Conservation (phyloP, 2,329 filamentous ascomycete genomes). For the Aspergillus ochraceoroseus region DNA sequence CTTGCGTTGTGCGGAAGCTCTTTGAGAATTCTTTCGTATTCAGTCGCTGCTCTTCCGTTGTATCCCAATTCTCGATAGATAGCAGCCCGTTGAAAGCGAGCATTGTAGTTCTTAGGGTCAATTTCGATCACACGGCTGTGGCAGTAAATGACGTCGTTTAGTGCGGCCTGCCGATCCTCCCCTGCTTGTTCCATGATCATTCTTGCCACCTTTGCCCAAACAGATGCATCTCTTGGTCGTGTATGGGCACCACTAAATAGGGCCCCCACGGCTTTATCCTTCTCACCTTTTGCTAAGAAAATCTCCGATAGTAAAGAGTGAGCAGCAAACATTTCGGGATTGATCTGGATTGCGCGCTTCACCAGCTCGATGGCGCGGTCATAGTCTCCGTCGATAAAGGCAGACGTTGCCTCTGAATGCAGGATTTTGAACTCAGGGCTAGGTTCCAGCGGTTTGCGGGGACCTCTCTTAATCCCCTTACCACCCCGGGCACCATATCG, state of each 20-base stretch:
- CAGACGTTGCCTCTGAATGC: constrained; percentile 46
- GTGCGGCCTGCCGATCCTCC: constrained; percentile 40
- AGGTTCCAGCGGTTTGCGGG: constrained; percentile 45
- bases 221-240: constrained; percentile 50
- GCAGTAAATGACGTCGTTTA: constrained; percentile 51
- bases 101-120: constrained; percentile 49
- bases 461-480: constrained; percentile 46
- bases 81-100: constrained; percentile 53
- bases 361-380: constrained; percentile 43
- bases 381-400: constrained; percentile 47
- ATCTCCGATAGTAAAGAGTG: constrained; percentile 59
- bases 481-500: constrained; percentile 40
- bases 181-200: constrained; percentile 50
- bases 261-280: constrained; percentile 53
- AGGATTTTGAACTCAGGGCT: constrained; percentile 47
- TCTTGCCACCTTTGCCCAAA: constrained; percentile 56
- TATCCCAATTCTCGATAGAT: constrained; percentile 50
- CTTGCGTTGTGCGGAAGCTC: constrained; percentile 51
- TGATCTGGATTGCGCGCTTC: constrained; percentile 50
- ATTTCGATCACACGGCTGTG: constrained; percentile 52
- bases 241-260: constrained; percentile 57
- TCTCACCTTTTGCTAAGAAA: constrained; percentile 52
- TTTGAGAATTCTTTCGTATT: constrained; percentile 54
- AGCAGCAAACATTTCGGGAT: constrained; percentile 59
- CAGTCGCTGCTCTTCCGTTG: constrained; percentile 45